These are phyloP conservation scores for Huntiella savannae DNA, from an alignment of 2,329 filamentous ascomycete genomes.

Conservation along the genomic window DNA sequence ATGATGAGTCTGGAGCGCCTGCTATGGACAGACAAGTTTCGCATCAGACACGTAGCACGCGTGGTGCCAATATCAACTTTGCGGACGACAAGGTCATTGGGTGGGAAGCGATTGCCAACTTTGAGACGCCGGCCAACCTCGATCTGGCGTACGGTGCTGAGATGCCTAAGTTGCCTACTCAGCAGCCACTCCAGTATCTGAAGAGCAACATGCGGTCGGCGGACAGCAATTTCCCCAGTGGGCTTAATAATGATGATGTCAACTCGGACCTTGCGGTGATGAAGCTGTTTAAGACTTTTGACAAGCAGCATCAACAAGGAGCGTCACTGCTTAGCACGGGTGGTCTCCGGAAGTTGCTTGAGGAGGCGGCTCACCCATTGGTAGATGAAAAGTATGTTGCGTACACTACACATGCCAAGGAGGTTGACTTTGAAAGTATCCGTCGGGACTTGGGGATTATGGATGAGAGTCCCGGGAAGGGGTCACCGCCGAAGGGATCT, in stretches of 20 bases:
- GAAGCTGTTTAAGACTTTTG: slow-evolving; percentile 37
- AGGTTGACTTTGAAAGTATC: slow-evolving; percentile 27
- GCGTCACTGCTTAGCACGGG: slow-evolving; percentile 35
- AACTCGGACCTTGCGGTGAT: slow-evolving; percentile 38
- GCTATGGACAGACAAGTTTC: slow-evolving; percentile 46
- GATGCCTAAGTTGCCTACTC: slow-evolving; percentile 37
- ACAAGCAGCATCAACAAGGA: slow-evolving; percentile 31
- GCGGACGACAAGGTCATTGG: slow-evolving; percentile 38
- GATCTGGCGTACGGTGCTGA: slow-evolving; percentile 35
- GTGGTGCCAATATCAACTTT: slow-evolving; percentile 36
- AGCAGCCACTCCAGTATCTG: slow-evolving; percentile 37
- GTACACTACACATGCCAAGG: slow-evolving; percentile 24
- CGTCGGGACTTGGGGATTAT: slow-evolving; percentile 32
- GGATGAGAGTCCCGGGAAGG: slow-evolving; percentile 18
- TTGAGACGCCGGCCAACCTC: slow-evolving; percentile 38
- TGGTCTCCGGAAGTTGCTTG: slow-evolving; percentile 35
- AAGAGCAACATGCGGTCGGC: slow-evolving; percentile 35
- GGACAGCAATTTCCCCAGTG: slow-evolving; percentile 36
- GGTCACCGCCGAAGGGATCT: slow-evolving; percentile 7
- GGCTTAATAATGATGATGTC: slow-evolving; percentile 32
- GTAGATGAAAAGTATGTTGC: slow-evolving; percentile 29
- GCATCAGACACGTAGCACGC: slow-evolving; percentile 43
- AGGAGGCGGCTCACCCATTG: slow-evolving; percentile 31
- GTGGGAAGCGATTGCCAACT: slow-evolving; percentile 39
- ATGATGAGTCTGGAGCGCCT: slow-evolving; percentile 32